A percentile compares a stretch with the other conserved stretches of the same genome.
phyloP scores from a whole-genome alignment of 139 green algal species.

The Prasinococcaceae sp. region DNA sequence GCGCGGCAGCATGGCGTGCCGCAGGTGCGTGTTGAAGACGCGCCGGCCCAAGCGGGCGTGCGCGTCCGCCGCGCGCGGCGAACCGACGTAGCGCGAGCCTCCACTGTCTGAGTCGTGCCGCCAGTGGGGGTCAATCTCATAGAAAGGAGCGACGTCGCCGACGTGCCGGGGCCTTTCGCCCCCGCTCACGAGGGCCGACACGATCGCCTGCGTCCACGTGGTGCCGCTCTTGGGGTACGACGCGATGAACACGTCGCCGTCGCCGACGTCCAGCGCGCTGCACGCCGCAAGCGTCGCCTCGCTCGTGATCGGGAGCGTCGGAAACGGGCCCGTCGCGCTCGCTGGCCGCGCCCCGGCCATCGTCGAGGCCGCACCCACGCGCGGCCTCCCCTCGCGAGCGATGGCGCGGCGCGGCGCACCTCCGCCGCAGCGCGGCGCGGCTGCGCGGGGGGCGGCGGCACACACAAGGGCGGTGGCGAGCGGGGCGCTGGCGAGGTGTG shows the following conservation, averaged over 20 bases:
- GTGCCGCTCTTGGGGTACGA: constrained; percentile 10
- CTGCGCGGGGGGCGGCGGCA: too few species aligned
- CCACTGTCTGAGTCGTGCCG: too few species aligned
- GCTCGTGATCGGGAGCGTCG: background rate
- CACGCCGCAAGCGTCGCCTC: background rate
- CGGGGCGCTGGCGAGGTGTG: too few species aligned
- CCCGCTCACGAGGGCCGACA: background rate
- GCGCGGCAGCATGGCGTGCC: background rate
- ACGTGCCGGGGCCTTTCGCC: constrained; percentile 1
- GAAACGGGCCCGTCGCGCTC: too few species aligned
- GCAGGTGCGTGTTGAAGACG: constrained; percentile 11
- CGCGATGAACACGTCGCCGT: background rate
- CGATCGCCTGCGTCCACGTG: constrained; percentile 10
- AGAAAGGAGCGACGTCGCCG: constrained; percentile 1
- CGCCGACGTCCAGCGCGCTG: background rate
- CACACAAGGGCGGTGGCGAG: too few species aligned
- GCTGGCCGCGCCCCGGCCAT: too few species aligned
- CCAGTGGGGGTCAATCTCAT: constrained; percentile 13
- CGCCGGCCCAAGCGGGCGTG: background rate
- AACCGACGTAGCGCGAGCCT: background rate
- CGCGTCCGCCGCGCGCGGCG: background rate
- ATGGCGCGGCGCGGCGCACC: too few species aligned
- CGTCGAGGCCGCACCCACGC: too few species aligned
- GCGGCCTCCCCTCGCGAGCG: too few species aligned
- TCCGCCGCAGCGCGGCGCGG: too few species aligned